A percentile compares a stretch with the other conserved stretches of the same genome.
phyloP scores from a whole-genome alignment of 2,329 filamentous ascomycete species.

The Exophiala mesophila region DNA sequence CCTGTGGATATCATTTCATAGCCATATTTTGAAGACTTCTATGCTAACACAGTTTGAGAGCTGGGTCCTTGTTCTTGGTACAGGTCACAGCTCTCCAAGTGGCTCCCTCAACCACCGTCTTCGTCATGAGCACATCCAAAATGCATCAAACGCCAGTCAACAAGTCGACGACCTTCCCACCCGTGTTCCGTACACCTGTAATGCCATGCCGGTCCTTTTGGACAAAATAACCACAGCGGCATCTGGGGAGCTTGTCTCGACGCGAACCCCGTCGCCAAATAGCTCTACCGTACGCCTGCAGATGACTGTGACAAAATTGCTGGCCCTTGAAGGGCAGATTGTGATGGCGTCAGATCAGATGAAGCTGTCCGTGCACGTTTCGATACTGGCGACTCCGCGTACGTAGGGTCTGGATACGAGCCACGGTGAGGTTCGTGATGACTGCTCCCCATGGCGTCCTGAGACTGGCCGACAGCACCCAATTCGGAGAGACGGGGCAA shows the following conservation, averaged over 20 bases:
- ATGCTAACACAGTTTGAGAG: too few relatives aligned
- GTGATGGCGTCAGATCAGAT: constrained; percentile 21
- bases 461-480: constrained; percentile 13
- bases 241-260: background rate
- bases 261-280: too few relatives aligned
- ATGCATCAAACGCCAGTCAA: background rate
- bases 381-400: constrained; percentile 15
- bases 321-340: constrained; percentile 22
- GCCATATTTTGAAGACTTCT: too few relatives aligned
- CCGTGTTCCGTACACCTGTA: too few relatives aligned
- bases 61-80: too few relatives aligned
- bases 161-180: too few relatives aligned
- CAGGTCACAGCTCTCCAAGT: too few relatives aligned
- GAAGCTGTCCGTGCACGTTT: constrained; percentile 21
- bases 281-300: constrained; percentile 11
- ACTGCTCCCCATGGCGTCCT: constrained; percentile 11
- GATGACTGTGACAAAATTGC: constrained; percentile 19
- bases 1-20: too few relatives aligned
- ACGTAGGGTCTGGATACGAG: constrained; percentile 22
- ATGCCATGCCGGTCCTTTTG: background rate
- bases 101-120: background rate
- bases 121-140: background rate
- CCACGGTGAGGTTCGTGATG: constrained; percentile 19
- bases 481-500: constrained; percentile 23
- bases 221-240: background rate